Evolutionary conservation across 2,329 filamentous ascomycete genomes (phyloP).

Genomic region (Penicillium rolfsii): DNA sequence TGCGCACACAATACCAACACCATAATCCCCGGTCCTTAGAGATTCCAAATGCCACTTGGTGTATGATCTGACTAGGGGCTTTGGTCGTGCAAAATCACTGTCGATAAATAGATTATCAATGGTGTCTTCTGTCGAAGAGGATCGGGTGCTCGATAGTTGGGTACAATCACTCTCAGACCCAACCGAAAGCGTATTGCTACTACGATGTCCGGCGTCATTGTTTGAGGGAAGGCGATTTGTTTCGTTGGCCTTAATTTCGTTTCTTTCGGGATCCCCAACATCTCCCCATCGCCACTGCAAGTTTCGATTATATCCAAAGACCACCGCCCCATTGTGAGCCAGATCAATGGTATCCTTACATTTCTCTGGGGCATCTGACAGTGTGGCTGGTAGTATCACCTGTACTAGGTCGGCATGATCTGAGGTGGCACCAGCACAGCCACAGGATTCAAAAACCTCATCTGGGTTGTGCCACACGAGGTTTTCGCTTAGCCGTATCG

Average conservation of each 20-base stretch:
- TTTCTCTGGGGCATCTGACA: not conserved
- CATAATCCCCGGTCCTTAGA: slow-evolving; percentile 22
- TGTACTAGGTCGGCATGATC: not conserved
- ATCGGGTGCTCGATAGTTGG: not conserved
- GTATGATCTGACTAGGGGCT: not conserved
- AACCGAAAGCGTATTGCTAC: not conserved
- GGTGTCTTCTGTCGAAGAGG: not conserved
- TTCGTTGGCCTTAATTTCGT: slow-evolving; percentile 1
- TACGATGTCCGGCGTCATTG: not conserved
- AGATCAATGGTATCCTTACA: not conserved
- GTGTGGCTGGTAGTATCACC: not conserved
- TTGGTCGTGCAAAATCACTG: not conserved
- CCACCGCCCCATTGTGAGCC: not conserved
- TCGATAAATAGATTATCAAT: not conserved
- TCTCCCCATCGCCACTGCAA: slow-evolving; percentile 25
- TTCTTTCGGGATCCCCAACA: slow-evolving; percentile 16
- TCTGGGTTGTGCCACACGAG: not conserved
- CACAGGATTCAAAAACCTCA: not conserved
- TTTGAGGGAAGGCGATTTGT: not conserved
- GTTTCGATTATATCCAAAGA: slow-evolving; percentile 22
- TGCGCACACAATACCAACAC: slow-evolving; percentile 36
- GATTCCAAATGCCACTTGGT: slow-evolving; percentile 3
- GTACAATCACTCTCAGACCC: not conserved
- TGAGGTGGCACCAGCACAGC: not conserved
- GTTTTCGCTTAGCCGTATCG: not conserved